phyloP scores from a whole-genome alignment of 2,329 filamentous ascomycete species.

The Sordariomycetes sp. region DNA sequence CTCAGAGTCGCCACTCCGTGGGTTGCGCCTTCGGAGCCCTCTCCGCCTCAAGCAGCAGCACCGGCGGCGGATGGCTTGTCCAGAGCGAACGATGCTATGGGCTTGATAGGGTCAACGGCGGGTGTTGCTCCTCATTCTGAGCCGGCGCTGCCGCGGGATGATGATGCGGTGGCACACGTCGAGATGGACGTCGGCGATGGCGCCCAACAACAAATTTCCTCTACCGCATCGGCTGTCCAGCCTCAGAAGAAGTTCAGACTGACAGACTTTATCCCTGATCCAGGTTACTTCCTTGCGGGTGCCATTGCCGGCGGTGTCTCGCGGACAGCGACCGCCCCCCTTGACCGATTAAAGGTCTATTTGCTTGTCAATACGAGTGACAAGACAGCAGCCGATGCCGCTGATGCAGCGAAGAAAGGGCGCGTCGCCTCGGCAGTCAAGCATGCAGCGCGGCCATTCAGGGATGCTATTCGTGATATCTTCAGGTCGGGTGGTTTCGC shows the following conservation, averaged over 20 bases:
- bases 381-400: slow-evolving; percentile 37
- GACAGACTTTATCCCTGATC: slow-evolving; percentile 66
- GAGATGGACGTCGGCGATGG: background rate
- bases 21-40: slow-evolving; percentile 9
- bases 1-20: slow-evolving; percentile 48
- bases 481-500: slow-evolving; percentile 80
- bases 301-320: slow-evolving; percentile 91
- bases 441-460: slow-evolving; percentile 59
- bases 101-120: background rate
- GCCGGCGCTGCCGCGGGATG: slow-evolving; percentile 9
- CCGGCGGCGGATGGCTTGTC: slow-evolving; percentile 1
- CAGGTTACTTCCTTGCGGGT: slow-evolving; percentile 97
- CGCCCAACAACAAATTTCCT: slow-evolving; percentile 16
- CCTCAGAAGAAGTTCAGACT: slow-evolving; percentile 40
- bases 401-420: slow-evolving; percentile 62
- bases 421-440: slow-evolving; percentile 54
- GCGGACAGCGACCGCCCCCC: slow-evolving; percentile 86
- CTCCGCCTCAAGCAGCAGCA: slow-evolving; percentile 3
- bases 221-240: slow-evolving; percentile 22
- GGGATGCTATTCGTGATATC: slow-evolving; percentile 65
- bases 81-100: background rate
- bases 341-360: slow-evolving; percentile 96
- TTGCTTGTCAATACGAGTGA: slow-evolving; percentile 76
- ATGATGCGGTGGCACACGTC: slow-evolving; percentile 9
- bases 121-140: background rate